phyloP scores from a whole-genome alignment of 371 early-diverging fungal species.

The Mucor plumbeus region DNA sequence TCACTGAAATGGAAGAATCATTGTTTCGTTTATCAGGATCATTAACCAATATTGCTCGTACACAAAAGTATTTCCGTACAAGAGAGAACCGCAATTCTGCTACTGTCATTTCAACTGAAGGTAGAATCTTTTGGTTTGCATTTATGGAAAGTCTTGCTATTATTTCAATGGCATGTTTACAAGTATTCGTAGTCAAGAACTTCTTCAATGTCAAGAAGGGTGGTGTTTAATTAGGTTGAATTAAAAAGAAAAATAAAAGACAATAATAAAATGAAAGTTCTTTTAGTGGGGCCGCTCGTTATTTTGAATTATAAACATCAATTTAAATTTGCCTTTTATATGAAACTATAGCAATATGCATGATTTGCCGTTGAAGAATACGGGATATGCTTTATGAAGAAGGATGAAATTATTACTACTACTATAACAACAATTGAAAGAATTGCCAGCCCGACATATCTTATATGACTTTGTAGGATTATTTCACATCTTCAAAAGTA shows the following conservation, averaged over 20 bases:
- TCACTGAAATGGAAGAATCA: slow-evolving; percentile 74
- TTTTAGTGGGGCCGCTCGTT: no score
- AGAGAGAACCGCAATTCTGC: slow-evolving; percentile 87
- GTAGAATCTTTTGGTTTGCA: slow-evolving; percentile 88
- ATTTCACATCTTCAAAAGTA: no score
- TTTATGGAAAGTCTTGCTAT: slow-evolving; percentile 74
- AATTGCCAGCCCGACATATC: no score
- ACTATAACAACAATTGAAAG: no score
- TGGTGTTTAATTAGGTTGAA: slow-evolving; percentile 42
- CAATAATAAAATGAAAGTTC: background rate
- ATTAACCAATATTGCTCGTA: slow-evolving; percentile 66
- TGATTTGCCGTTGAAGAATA: no score
- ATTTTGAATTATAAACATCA: no score
- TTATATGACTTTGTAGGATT: no score
- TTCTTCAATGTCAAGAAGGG: slow-evolving; percentile 74
- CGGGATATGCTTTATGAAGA: no score
- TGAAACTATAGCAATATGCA: no score
- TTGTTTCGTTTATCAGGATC: slow-evolving; percentile 58
- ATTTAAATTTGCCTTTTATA: no score
- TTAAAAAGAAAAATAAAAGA: background rate
- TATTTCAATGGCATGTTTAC: slow-evolving; percentile 77
- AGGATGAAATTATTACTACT: no score
- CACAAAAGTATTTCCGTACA: slow-evolving; percentile 84
- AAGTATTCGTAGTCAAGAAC: slow-evolving; percentile 84
- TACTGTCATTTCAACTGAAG: slow-evolving; percentile 82